phyloP scores from a whole-genome alignment of 441 rosid genomes.

The Metrosideros polymorpha region DNA sequence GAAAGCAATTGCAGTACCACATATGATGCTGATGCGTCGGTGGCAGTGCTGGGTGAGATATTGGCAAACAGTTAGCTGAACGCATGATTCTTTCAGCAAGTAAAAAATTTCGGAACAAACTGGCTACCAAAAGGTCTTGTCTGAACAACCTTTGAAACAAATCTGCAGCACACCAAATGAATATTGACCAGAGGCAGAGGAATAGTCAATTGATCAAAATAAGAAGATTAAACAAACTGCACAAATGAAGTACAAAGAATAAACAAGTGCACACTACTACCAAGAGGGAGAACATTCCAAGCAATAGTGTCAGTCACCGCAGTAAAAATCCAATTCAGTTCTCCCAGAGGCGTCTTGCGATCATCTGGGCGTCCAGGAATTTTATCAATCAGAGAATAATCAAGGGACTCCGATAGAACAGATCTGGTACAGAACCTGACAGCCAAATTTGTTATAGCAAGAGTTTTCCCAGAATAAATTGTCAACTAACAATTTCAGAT shows the following conservation, averaged over 20 bases:
- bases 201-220: background rate
- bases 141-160: conserved; percentile 93
- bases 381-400: conserved; percentile 81
- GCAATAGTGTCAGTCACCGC: conserved; percentile 99
- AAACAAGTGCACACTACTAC: conserved; percentile 26
- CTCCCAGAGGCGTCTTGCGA: conserved; percentile 93
- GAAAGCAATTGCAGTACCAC: conserved; percentile 47
- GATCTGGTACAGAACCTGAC: conserved; percentile 92
- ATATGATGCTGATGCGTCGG: conserved; percentile 99
- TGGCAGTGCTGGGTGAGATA: conserved; percentile 94
- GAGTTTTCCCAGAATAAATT: background rate
- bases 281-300: conserved; percentile 99
- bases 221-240: background rate
- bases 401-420: conserved; percentile 71
- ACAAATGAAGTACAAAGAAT: background rate
- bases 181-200: background rate
- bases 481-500: background rate
- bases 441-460: conserved; percentile 13
- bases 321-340: conserved; percentile 97
- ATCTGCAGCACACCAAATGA: conserved; percentile 45
- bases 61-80: conserved; percentile 94
- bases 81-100: conserved; percentile 99
- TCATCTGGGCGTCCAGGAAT: conserved; percentile 99
- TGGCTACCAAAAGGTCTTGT: conserved; percentile 95
- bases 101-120: conserved; percentile 91